A percentile compares a stretch with the other conserved stretches of the same genome.
These are phyloP conservation scores for Paxillus rubicundulus DNA, from an alignment of 768 basidiomycete species.

Conservation along the genomic window DNA sequence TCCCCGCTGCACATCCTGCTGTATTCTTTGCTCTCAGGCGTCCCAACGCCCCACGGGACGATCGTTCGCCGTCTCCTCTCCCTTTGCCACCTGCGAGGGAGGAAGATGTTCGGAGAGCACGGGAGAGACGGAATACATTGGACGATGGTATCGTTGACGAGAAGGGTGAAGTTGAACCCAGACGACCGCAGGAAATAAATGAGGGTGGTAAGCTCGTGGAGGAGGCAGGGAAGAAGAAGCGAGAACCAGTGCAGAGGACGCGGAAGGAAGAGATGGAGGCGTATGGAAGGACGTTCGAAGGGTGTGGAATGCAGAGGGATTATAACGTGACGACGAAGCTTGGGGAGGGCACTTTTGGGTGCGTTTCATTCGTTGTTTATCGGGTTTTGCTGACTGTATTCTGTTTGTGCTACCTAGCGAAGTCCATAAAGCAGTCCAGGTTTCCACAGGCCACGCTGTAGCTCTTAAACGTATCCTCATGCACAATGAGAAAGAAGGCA, in stretches of 20 bases:
- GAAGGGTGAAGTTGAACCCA: background rate
- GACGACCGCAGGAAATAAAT: background rate
- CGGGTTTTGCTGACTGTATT: constrained; percentile 8
- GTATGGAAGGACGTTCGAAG: constrained; percentile 65
- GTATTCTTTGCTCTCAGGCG: constrained; percentile 45
- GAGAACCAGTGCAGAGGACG: constrained; percentile 48
- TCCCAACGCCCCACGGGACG: constrained; percentile 45
- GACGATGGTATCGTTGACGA: constrained; percentile 6
- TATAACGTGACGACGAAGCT: constrained; percentile 85
- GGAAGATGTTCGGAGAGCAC: constrained; percentile 24
- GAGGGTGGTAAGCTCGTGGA: background rate
- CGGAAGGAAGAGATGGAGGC: constrained; percentile 63
- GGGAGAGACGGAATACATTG: constrained; percentile 22
- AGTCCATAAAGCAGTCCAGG: constrained; percentile 84
- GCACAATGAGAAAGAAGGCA: constrained; percentile 96
- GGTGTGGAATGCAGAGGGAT: constrained; percentile 69
- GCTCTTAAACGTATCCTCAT: constrained; percentile 94
- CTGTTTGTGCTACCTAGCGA: constrained; percentile 50
- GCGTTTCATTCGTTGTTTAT: constrained; percentile 31
- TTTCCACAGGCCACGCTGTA: constrained; percentile 56
- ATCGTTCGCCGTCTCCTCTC: constrained; percentile 45
- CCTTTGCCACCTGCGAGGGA: constrained; percentile 30
- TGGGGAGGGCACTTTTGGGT: constrained; percentile 98
- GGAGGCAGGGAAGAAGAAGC: constrained; percentile 31
- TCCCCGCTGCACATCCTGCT: constrained; percentile 36